Evolutionary conservation across 805 yeast species (phyloP).

Genomic region (Metschnikowia chrysomelidarum): DNA sequence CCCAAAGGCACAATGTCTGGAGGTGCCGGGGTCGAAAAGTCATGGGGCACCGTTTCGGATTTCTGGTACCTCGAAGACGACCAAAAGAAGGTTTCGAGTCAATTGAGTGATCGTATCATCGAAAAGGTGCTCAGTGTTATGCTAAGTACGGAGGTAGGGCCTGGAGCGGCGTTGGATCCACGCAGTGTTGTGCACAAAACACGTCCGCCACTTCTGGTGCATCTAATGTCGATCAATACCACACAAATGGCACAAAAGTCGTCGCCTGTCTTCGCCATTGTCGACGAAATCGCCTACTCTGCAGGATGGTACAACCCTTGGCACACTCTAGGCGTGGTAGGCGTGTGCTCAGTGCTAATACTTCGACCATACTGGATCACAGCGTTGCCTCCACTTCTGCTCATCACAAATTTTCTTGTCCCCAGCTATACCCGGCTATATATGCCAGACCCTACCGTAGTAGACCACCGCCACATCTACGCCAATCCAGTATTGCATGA

Average conservation of each 20-base stretch:
- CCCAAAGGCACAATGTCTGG: too few species aligned
- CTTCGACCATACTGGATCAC: constrained; percentile 58
- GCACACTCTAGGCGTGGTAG: constrained; percentile 56
- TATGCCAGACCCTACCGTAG: constrained; percentile 51
- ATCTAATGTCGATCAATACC: constrained; percentile 64
- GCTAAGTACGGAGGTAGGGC: constrained; percentile 47
- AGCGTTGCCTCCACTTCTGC: constrained; percentile 52
- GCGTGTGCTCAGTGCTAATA: constrained; percentile 50
- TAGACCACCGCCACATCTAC: constrained; percentile 18
- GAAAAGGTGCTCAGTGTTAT: constrained; percentile 73
- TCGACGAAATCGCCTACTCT: constrained; percentile 55
- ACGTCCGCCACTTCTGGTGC: constrained; percentile 70
- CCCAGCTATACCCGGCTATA: constrained; percentile 65
- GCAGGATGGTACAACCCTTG: constrained; percentile 65
- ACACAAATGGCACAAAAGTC: constrained; percentile 61
- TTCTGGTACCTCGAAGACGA: constrained; percentile 27
- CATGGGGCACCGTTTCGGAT: constrained; percentile 20
- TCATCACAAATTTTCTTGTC: constrained; percentile 55
- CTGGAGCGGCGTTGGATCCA: constrained; percentile 37
- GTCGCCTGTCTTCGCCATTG: constrained; percentile 56
- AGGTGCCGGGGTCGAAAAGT: too few species aligned
- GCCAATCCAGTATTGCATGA: constrained; percentile 42
- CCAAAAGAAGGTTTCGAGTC: constrained; percentile 22
- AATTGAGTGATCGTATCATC: constrained; percentile 63
- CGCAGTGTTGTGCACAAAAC: constrained; percentile 59